Base-by-base conservation (phyloP, 768 basidiomycete genomes). In the Collybiopsis confluens region DNA sequence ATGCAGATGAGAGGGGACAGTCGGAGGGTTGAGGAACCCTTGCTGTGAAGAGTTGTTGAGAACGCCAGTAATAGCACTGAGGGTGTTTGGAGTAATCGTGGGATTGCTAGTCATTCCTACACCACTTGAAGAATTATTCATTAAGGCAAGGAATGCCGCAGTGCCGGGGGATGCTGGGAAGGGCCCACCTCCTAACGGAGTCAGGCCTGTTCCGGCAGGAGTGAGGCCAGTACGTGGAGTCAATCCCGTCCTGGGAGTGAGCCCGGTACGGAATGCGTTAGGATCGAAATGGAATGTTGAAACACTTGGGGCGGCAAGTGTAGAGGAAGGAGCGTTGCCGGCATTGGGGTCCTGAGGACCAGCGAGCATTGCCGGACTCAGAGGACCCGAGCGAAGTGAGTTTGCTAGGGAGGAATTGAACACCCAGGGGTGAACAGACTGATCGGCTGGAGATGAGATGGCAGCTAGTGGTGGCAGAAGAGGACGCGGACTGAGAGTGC, bases 331-430 rank as follows among this genome's bases (percentile, higher is more conserved):
- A 24, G 38, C 7, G 24, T n/a, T 24, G 45, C n/a, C 36, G 33
- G 68, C 43, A 67, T 57, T 21, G 63, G 61, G 65, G 62, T 77
- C 76, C 66, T 83, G 85, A 3, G 93, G 95, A 8, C 90, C 96
- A 24, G 91, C 84, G 56, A 97, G 86, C 92, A 98, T 96, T 52
- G 96, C 94, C 27, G 96, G 96, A 4, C 91, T 93, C 52, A 98
- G 85, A 1, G 96, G 96, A 3, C 95, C 96, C 0, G 94, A 81
- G 43, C 96, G 85, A 30, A 98, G 82, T 2, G 92, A 94, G 68
- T 88, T 88, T 40, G 76, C 40, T 45, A 86, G 71, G 40, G 83
- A 65, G 13, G 79, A 68, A 38, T 80, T 76, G 65, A 84, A 84
- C 33, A 75, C 79, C 90, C 92, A 93, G 62, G 58, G 78, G 23